Percentiles rank a stretch among this genome's conserved stretches.
Conservation (phyloP, 1,284 basidiomycete genomes). For the Pisolithus thermaeus region DNA sequence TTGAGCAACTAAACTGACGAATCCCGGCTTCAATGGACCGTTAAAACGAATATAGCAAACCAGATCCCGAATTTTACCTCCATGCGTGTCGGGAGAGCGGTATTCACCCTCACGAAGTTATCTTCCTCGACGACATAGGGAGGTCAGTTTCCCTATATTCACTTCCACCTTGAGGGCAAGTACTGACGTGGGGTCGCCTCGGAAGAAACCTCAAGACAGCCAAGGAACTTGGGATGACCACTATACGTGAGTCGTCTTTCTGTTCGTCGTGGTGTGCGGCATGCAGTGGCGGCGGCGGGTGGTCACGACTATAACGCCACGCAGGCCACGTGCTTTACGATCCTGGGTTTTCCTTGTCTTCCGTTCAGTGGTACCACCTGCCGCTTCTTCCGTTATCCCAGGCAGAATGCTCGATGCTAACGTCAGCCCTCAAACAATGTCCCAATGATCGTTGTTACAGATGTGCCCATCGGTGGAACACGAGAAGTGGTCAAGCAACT, state of each 20-base stretch:
- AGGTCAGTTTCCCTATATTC: slow-evolving; percentile 43
- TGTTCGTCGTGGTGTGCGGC: background rate
- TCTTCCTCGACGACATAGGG: slow-evolving; percentile 78
- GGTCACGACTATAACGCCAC: no score
- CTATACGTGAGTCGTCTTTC: slow-evolving; percentile 58
- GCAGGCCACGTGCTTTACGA: no score
- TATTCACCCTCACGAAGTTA: slow-evolving; percentile 53
- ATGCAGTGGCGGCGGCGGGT: background rate
- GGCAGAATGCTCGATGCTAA: slow-evolving; percentile 6
- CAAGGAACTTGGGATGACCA: slow-evolving; percentile 65
- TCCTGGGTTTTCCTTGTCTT: background rate
- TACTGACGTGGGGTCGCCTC: background rate
- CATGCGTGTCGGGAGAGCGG: slow-evolving; percentile 63
- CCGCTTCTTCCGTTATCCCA: background rate
- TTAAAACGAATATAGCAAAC: slow-evolving; percentile 48
- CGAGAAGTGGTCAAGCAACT: slow-evolving; percentile 53
- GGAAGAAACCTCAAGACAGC: slow-evolving; percentile 71
- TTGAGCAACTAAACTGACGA: background rate
- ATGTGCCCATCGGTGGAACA: slow-evolving; percentile 62
- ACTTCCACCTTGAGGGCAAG: background rate
- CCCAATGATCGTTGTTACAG: slow-evolving; percentile 31
- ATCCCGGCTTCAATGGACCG: background rate
- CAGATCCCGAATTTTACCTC: slow-evolving; percentile 67
- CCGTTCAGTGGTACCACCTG: background rate
- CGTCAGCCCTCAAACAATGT: background rate